A percentile compares a stretch with the other conserved stretches of the same genome.
Evolutionary conservation across 768 basidiomycete genomes (phyloP).

Genomic region (Trametes meyenii): DNA sequence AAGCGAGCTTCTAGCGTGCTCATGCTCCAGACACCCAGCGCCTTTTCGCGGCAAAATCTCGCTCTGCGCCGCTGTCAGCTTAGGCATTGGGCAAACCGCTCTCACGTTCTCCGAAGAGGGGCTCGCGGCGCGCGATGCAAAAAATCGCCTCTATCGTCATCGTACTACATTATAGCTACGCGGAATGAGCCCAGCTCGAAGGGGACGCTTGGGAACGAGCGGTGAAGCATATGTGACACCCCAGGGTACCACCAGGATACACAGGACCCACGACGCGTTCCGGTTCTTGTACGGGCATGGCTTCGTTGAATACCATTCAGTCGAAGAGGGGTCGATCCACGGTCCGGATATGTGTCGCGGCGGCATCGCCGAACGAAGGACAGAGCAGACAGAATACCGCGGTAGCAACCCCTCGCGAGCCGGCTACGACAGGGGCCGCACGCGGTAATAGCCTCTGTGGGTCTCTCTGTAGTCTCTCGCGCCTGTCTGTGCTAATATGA

Average conservation of each 20-base stretch:
- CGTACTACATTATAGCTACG: slow-evolving; percentile 7
- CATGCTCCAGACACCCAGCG: not conserved
- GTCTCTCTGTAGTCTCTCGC: slow-evolving; percentile 2
- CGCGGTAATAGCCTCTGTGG: slow-evolving; percentile 13
- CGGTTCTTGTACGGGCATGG: slow-evolving; percentile 11
- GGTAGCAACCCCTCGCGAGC: not conserved
- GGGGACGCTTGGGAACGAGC: slow-evolving; percentile 10
- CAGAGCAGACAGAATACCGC: not conserved
- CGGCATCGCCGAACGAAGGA: not conserved
- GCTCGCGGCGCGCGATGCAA: not conserved
- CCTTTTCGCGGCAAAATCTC: slow-evolving; percentile 20
- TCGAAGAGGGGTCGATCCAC: slow-evolving; percentile 12
- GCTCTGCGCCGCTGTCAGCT: not conserved
- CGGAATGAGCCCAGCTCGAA: not conserved
- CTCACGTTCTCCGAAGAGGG: not conserved
- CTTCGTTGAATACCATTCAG: slow-evolving; percentile 24
- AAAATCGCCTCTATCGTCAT: not conserved
- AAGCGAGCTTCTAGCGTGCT: slow-evolving; percentile 8
- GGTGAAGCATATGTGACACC: slow-evolving; percentile 10
- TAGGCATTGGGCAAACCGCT: not conserved
- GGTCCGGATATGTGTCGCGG: slow-evolving; percentile 10
- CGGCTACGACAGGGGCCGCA: not conserved
- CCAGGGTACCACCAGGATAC: slow-evolving; percentile 15
- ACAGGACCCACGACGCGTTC: slow-evolving; percentile 19
- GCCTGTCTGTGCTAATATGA: not conserved